A percentile compares a stretch with the other conserved stretches of the same genome.
These are phyloP conservation scores for Fusarium nanum DNA, from an alignment of 2,329 filamentous ascomycete species.

Conservation along the genomic window DNA sequence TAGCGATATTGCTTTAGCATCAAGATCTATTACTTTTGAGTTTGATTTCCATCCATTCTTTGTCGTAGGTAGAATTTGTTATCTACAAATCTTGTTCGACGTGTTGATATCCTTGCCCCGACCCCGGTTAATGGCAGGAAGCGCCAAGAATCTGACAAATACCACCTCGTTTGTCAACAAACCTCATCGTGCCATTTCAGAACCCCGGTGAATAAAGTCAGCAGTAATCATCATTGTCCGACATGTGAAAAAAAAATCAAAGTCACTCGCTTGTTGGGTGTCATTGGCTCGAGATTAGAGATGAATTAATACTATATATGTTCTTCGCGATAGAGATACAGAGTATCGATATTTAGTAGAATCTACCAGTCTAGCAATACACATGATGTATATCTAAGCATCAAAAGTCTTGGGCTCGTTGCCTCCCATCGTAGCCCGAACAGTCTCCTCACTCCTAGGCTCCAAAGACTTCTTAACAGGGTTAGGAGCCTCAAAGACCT, in stretches of 20 bases:
- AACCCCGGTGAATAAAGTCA: neutral
- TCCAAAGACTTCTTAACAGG: constrained; percentile 39
- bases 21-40: too few relatives aligned
- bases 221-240: neutral
- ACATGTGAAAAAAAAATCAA: too few relatives aligned
- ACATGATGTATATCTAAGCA: too few relatives aligned
- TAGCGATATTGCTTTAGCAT: too few relatives aligned
- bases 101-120: rapidly evolving
- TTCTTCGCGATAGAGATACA: neutral
- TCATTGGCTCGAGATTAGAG: neutral
- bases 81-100: neutral
- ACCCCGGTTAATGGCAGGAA: neutral
- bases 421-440: constrained; percentile 29
- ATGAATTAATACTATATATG: neutral
- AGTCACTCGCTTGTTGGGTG: too few relatives aligned
- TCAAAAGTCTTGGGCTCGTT: constrained; percentile 9
- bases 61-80: neutral
- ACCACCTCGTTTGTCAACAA: neutral
- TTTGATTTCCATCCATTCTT: rapidly evolving
- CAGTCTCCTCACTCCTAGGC: constrained; percentile 27
- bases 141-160: neutral
- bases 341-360: neutral
- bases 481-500: constrained; percentile 34
- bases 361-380: neutral
- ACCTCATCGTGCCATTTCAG: neutral